These are phyloP conservation scores for Gossypium australe DNA, from an alignment of 345 rosid genomes.

Conservation along the genomic window DNA sequence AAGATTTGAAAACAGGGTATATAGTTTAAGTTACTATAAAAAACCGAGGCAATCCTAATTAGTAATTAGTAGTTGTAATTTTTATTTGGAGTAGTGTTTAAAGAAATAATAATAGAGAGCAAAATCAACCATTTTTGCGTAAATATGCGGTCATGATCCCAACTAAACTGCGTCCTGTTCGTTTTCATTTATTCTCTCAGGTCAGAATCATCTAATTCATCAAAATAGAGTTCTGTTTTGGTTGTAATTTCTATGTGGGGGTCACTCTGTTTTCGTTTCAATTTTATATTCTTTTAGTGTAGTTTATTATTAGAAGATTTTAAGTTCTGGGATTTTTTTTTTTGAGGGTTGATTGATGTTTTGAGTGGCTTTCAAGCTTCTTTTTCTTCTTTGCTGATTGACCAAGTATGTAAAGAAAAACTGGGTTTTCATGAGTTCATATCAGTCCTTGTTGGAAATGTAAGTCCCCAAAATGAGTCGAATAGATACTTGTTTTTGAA, in stretches of 20 bases:
- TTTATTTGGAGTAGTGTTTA: not conserved
- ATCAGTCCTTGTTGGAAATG: conserved; percentile 4
- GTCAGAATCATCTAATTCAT: conserved; percentile 2
- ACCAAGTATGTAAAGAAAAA: not conserved
- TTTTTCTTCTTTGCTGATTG: not conserved
- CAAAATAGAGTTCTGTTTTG: not conserved
- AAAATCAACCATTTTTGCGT: conserved; percentile 5
- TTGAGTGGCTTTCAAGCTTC: not conserved
- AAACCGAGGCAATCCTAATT: not conserved
- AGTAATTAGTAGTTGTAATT: not conserved
- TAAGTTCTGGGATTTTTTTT: conserved; percentile 20
- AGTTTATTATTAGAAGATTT: conserved; percentile 6
- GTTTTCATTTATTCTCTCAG: conserved; percentile 14
- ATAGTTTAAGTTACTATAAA: not conserved
- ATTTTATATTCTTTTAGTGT: not conserved
- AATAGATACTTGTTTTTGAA: not conserved
- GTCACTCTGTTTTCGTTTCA: not conserved
- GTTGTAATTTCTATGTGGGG: not conserved
- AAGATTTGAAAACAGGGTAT: conserved; percentile 7
- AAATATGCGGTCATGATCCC: conserved; percentile 17
- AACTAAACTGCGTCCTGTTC: conserved; percentile 21
- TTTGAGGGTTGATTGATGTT: not conserved
- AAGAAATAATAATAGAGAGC: not conserved
- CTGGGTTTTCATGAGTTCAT: conserved; percentile 8
- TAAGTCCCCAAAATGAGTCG: too few relatives aligned